Evolutionary conservation across 139 green algal genomes (phyloP), one percentile per base, ranked within the genome.

Genomic region (Auxenochlorella pyrenoidosa): DNA sequence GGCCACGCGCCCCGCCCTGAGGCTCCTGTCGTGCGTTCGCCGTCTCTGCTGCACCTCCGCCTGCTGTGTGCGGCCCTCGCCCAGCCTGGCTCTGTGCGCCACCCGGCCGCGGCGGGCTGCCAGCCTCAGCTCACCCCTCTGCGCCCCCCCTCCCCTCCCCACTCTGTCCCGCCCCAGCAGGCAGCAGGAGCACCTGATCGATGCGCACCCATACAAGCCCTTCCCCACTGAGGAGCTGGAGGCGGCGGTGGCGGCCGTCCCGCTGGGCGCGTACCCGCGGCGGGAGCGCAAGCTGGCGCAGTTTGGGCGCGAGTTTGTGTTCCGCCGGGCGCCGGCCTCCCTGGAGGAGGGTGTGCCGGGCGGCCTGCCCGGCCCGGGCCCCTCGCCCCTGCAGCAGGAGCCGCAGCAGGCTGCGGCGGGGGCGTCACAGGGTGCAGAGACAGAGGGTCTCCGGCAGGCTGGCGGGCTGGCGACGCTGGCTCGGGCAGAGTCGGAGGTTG

Each of bases 151-250:
- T 12, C 38, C 71, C 72, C 15, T 21, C 40, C 72, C 22, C 40
- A 59, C 72, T 6, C 24, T 16, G 2, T 24, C 21, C 75, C 43
- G 0, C 28, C 32, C 32, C 21, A 32, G 79, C 80, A 86, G 82
- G 43, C 68, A 86, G 65, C 43, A 68, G n/a, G 82, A 86, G 82
- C 82, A 86, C 82, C 66, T 79, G 82, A 16, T 30, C 5, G 82
- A 86, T 10, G 32, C 8, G 43, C 92, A 94, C 86, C 90, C 90
- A 18, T 94, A 92, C 75, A 78, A 65, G 36, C 90, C 92, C 41
- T 94, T 94, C 80, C 92, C 92, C 3, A 82, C 89, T 0, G 86
- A 76, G 34, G 30, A 73, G 5, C 82, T 94, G 44, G 92, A 94
- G 75, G 79, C 84, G 38, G 90, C 92, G 16, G 91, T 94, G 75